These are phyloP conservation scores for Porogramme epimiltina DNA, from an alignment of 1,284 basidiomycete genomes.

Conservation along the genomic window DNA sequence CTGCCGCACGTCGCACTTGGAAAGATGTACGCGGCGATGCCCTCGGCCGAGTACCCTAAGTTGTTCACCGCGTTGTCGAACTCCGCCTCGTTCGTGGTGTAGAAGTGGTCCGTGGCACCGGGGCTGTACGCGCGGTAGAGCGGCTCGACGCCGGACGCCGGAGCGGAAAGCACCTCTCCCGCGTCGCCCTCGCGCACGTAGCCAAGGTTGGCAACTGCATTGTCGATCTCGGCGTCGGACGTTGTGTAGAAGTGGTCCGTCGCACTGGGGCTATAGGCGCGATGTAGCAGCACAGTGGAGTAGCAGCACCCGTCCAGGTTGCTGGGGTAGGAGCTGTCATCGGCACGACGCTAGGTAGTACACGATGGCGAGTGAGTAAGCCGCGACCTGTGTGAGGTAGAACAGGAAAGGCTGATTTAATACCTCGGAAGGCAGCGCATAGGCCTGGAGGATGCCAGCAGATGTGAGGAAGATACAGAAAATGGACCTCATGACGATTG, in stretches of 20 bases:
- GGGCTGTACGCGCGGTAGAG: constrained; percentile 12
- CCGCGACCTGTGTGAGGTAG: too few relatives aligned
- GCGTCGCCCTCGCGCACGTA: constrained; percentile 15
- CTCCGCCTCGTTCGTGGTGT: constrained; percentile 4
- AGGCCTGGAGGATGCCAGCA: background rate
- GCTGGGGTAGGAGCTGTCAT: too few relatives aligned
- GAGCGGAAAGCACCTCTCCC: constrained; percentile 8
- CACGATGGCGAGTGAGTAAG: too few relatives aligned
- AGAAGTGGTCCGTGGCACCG: constrained; percentile 5
- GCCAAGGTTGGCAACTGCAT: constrained; percentile 5
- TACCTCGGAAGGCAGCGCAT: constrained; percentile 11
- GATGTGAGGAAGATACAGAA: background rate
- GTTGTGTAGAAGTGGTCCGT: constrained; percentile 24
- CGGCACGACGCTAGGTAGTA: too few relatives aligned
- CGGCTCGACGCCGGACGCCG: constrained; percentile 5
- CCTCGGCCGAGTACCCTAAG: constrained; percentile 3
- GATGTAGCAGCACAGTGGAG: constrained; percentile 12
- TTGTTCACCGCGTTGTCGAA: background rate
- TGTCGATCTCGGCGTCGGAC: constrained; percentile 7
- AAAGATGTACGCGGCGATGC: constrained; percentile 3
- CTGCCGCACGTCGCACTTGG: background rate
- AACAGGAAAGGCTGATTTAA: too few relatives aligned
- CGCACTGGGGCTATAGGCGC: constrained; percentile 4
- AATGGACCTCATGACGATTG: constrained; percentile 1
- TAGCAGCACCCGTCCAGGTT: background rate